A percentile compares a stretch with the other conserved stretches of the same genome.
Conservation (phyloP, 2,329 filamentous ascomycete species). For the Emmonsiellopsis sp. region DNA sequence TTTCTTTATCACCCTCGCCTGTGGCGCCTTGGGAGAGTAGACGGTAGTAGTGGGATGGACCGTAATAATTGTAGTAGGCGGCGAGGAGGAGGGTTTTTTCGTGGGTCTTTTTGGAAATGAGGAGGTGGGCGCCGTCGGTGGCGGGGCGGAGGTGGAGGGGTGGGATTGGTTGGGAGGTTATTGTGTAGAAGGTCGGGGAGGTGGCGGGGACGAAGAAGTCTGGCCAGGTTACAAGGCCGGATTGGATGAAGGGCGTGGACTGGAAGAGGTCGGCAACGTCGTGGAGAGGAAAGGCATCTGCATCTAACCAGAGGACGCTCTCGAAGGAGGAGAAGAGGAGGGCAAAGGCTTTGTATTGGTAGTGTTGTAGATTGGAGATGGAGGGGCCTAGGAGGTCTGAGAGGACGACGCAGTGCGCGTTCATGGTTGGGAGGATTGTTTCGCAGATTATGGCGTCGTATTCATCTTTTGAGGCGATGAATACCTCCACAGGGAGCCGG, state of each 20-base stretch:
- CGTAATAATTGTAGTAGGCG: constrained; percentile 43
- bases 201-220: constrained; percentile 38
- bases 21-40: constrained; percentile 39
- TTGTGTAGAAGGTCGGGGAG: constrained; percentile 30
- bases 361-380: constrained; percentile 21
- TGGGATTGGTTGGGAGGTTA: constrained; percentile 23
- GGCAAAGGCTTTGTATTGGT: constrained; percentile 41
- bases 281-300: constrained; percentile 37
- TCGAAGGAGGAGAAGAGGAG: constrained; percentile 44
- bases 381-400: constrained; percentile 31
- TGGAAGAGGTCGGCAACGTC: constrained; percentile 35
- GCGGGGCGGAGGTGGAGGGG: constrained; percentile 18
- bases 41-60: constrained; percentile 37
- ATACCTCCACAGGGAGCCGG: constrained; percentile 38
- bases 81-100: constrained; percentile 35
- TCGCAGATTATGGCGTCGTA: constrained; percentile 37
- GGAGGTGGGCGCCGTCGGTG: constrained; percentile 37
- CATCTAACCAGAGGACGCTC: constrained; percentile 41
- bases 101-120: constrained; percentile 38
- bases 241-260: constrained; percentile 32
- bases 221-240: constrained; percentile 38
- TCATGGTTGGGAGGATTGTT: constrained; percentile 32
- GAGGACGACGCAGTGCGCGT: constrained; percentile 37
- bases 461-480: constrained; percentile 32
- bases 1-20: constrained; percentile 45